Evolutionary conservation across 441 rosid species (phyloP).

Genomic region (Biscutella laevigata): DNA sequence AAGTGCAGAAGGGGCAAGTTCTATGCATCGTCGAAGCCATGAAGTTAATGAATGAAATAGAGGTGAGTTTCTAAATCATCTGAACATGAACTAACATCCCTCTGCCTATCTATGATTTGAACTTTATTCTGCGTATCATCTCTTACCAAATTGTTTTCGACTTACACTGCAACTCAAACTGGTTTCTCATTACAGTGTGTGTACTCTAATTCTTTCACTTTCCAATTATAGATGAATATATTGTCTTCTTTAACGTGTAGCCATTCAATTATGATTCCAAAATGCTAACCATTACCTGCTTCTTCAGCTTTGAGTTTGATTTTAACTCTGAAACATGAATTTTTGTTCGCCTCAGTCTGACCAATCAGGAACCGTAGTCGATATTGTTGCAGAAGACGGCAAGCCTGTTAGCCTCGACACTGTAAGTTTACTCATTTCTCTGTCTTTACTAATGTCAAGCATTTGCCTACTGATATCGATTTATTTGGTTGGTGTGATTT

Average conservation of each 20-base stretch:
- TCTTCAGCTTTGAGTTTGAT: background rate
- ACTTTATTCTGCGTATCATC: too few species aligned
- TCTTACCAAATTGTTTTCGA: background rate
- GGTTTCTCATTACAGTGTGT: too few species aligned
- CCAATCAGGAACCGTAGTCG: conserved; percentile 64
- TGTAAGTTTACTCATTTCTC: conserved; percentile 29
- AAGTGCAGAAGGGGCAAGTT: conserved; percentile 84
- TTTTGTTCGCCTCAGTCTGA: conserved; percentile 44
- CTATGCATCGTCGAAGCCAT: conserved; percentile 84
- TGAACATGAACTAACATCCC: background rate
- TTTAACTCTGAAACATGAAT: conserved; percentile 7
- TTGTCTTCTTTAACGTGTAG: background rate
- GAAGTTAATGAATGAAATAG: conserved; percentile 91
- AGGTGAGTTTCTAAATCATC: conserved; percentile 39
- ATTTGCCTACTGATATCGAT: background rate
- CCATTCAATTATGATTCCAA: background rate
- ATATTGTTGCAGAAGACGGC: conserved; percentile 57
- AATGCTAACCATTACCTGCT: background rate
- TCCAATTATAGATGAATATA: background rate
- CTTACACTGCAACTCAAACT: background rate
- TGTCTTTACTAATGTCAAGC: too few species aligned
- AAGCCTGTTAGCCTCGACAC: conserved; percentile 60
- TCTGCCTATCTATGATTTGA: too few species aligned
- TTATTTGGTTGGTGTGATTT: background rate
- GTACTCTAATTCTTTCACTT: background rate